These are phyloP conservation scores for Hypoxylon fragiforme DNA, from an alignment of 495 filamentous ascomycete species.

Conservation along the genomic window DNA sequence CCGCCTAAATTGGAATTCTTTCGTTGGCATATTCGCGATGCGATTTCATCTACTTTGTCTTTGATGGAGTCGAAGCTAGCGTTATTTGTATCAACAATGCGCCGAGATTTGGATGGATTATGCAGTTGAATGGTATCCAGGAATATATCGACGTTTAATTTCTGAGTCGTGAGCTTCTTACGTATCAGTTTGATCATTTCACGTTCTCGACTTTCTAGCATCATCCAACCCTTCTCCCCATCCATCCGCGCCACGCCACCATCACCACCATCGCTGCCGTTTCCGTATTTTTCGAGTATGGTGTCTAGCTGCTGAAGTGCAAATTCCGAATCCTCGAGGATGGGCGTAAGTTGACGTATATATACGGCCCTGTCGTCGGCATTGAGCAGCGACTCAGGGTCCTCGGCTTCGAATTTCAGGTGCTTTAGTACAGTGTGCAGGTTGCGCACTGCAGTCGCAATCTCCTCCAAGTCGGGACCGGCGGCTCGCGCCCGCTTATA, in stretches of 20 bases:
- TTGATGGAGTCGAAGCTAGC: constrained; percentile 46
- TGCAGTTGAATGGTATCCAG: constrained; percentile 52
- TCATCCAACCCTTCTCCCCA: constrained; percentile 35
- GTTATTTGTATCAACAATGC: constrained; percentile 30
- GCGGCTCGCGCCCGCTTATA: constrained; percentile 44
- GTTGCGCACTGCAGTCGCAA: constrained; percentile 44
- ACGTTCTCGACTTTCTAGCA: constrained; percentile 35
- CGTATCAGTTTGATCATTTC: constrained; percentile 44
- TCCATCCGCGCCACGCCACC: constrained; percentile 23
- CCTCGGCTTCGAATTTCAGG: constrained; percentile 52
- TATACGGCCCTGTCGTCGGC: constrained; percentile 41
- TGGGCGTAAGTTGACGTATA: constrained; percentile 45
- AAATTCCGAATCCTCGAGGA: constrained; percentile 54
- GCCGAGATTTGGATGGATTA: constrained; percentile 42
- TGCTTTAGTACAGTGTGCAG: constrained; percentile 53
- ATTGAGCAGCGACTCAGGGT: constrained; percentile 53
- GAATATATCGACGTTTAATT: constrained; percentile 48
- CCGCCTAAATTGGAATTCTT: constrained; percentile 43
- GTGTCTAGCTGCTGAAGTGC: constrained; percentile 51
- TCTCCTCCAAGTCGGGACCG: constrained; percentile 43
- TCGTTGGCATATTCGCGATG: constrained; percentile 46
- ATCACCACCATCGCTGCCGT: constrained; percentile 14
- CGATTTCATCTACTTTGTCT: constrained; percentile 56
- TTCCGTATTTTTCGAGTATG: constrained; percentile 44
- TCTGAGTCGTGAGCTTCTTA: constrained; percentile 44